phyloP scores from a whole-genome alignment of 2,329 filamentous ascomycete species.

The Exophiala viscosa region DNA sequence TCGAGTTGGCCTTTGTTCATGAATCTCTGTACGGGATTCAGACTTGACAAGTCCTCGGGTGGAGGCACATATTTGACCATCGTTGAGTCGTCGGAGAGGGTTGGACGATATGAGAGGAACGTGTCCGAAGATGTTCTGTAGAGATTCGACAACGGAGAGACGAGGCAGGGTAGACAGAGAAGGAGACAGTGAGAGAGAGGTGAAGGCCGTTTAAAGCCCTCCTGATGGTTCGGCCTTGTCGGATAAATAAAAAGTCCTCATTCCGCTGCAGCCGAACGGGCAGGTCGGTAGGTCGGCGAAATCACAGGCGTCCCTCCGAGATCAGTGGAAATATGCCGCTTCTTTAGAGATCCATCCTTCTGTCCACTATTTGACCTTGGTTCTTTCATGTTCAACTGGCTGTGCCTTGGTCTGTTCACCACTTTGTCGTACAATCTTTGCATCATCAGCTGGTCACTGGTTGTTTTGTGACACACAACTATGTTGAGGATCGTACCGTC shows the following conservation, averaged over 20 bases:
- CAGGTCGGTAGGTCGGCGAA: background rate
- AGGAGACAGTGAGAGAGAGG: background rate
- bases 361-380: too few relatives aligned
- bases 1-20: constrained; percentile 28
- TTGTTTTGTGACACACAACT: background rate
- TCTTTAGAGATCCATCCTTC: too few relatives aligned
- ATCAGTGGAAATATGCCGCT: too few relatives aligned
- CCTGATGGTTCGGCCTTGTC: background rate
- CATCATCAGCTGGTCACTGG: background rate
- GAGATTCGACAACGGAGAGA: background rate
- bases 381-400: background rate
- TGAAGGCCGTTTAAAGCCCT: background rate
- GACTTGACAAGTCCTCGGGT: constrained; percentile 22
- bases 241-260: constrained; percentile 4
- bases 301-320: background rate
- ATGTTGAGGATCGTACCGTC: background rate
- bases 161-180: background rate
- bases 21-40: constrained; percentile 28
- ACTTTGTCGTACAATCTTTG: background rate
- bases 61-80: constrained; percentile 26
- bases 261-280: constrained; percentile 2
- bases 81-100: background rate
- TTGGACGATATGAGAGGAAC: background rate
- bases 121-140: too few relatives aligned
- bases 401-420: background rate